Evolutionary conservation across 306 rosid species (phyloP), one percentile per base, ranked within the genome.

Genomic region (Aeschynomene evenia): DNA sequence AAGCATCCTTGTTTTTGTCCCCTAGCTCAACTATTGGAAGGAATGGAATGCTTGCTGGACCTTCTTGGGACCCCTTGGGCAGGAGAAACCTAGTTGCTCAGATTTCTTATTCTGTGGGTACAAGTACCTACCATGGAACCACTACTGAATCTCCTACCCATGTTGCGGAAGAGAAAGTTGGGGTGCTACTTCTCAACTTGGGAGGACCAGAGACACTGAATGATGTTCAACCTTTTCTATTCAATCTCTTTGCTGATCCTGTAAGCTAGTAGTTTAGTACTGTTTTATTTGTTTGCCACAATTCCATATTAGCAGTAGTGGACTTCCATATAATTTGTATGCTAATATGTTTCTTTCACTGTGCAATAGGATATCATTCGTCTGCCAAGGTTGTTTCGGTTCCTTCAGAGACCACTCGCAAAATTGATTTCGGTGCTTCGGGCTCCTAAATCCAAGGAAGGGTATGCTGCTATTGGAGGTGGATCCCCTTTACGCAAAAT

Each of bases 401-500:
- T 95, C 79, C 96, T 95, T 54, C 97, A 87, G 77, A 86, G 71
- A 49, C 99, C 99, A 22, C 75, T 95, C 81, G 99, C 97, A 0
- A 67, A 89, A 39, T 52, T 95, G 69, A 95, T 95, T 71, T 95
- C 99, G 68, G 87, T 83, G 11, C 85, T 86, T 37, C 86, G 99
- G 59, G 97, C 99, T 75, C 95, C 97, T 66, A 95, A 95, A 83
- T 91, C 97, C 71, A 95, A 84, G 84, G 99, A 89, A 80, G 99
- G 95, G 49, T 95, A 95, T 87, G 99, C 97, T 71, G 78, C 99
- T 58, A 95, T 95, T 42, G 99, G 99, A 48, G 99, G 99, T 37
- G 99, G 99, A 77, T 95, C 99, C 52, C 99, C 99, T 6, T 80
- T 95, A 74, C 96, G 99, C 29, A 87, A 95, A 80, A 95, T 91